A percentile compares a stretch with the other conserved stretches of the same genome.
Evolutionary conservation across 352 stramenopile genomes (phyloP).

Genomic region (Pythium dissotocum): DNA sequence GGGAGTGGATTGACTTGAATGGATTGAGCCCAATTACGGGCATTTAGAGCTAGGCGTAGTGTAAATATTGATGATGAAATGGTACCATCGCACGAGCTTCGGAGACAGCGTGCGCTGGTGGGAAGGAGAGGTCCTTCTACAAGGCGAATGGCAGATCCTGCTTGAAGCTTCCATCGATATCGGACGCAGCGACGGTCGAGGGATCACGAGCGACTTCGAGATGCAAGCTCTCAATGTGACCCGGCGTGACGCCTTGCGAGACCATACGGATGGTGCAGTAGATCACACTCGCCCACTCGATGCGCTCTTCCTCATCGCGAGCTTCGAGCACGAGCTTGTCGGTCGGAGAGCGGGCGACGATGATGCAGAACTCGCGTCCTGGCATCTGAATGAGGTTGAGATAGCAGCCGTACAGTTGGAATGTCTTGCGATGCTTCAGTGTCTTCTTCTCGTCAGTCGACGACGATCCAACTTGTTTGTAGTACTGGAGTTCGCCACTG

Average conservation of each 20-base stretch:
- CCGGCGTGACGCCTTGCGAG: slow-evolving; percentile 81
- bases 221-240: slow-evolving; percentile 75
- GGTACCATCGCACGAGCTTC: slow-evolving; percentile 11
- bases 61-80: slow-evolving; percentile 9
- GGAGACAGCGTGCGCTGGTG: neutral
- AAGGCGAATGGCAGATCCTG: slow-evolving; percentile 6
- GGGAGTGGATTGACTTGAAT: neutral
- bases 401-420: slow-evolving; percentile 83
- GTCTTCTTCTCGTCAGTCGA: slow-evolving; percentile 31
- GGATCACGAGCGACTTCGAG: slow-evolving; percentile 47
- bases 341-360: slow-evolving; percentile 78
- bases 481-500: slow-evolving; percentile 84
- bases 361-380: slow-evolving; percentile 73
- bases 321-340: slow-evolving; percentile 86
- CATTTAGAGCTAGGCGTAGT: neutral
- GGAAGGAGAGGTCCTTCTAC: neutral
- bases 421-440: slow-evolving; percentile 85
- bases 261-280: slow-evolving; percentile 89
- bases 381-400: slow-evolving; percentile 80
- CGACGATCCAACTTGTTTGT: slow-evolving; percentile 59
- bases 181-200: slow-evolving; percentile 1
- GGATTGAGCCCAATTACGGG: slow-evolving; percentile 1
- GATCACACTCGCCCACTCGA: slow-evolving; percentile 86
- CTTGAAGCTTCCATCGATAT: slow-evolving; percentile 27
- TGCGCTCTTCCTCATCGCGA: slow-evolving; percentile 64